Evolutionary conservation across 2,329 filamentous ascomycete species (phyloP).

Genomic region (Pseudofabraea citricarpa): DNA sequence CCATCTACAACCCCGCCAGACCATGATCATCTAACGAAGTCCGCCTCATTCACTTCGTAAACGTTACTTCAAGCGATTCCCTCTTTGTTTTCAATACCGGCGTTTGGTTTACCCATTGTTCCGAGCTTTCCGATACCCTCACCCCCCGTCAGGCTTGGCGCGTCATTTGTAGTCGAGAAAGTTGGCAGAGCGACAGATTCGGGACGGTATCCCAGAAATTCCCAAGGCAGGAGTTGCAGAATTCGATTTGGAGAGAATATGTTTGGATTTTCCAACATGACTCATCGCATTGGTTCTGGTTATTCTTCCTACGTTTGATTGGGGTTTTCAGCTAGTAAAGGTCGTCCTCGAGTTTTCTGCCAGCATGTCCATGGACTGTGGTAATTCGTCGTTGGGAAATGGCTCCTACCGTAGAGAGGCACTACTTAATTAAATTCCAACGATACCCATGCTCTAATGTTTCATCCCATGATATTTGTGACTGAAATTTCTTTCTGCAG

Average conservation of each 20-base stretch:
- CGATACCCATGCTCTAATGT: slow-evolving; percentile 4
- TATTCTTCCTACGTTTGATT: too few species aligned
- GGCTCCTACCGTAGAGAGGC: slow-evolving; percentile 6
- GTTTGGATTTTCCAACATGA: too few species aligned
- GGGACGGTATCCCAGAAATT: too few species aligned
- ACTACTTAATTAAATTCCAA: slow-evolving; percentile 8
- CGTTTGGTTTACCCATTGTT: slow-evolving; percentile 3
- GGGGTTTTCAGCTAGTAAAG: too few species aligned
- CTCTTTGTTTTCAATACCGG: background rate
- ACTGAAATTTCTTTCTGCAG: too few species aligned
- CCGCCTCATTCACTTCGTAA: too few species aligned
- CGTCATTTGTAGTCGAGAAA: background rate
- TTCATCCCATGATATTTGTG: background rate
- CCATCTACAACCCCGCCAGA: too few species aligned
- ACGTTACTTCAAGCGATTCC: background rate
- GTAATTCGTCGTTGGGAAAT: slow-evolving; percentile 6
- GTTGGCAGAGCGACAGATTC: too few species aligned
- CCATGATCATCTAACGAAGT: too few species aligned
- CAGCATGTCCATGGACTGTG: slow-evolving; percentile 19
- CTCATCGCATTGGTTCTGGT: background rate
- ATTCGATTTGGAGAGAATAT: background rate
- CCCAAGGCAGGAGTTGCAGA: too few species aligned
- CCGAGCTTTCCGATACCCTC: background rate
- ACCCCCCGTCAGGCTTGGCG: background rate
- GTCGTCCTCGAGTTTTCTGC: too few species aligned